Evolutionary conservation across 208 protist species (phyloP).

Genomic region (Blechomonas ayalai): DNA sequence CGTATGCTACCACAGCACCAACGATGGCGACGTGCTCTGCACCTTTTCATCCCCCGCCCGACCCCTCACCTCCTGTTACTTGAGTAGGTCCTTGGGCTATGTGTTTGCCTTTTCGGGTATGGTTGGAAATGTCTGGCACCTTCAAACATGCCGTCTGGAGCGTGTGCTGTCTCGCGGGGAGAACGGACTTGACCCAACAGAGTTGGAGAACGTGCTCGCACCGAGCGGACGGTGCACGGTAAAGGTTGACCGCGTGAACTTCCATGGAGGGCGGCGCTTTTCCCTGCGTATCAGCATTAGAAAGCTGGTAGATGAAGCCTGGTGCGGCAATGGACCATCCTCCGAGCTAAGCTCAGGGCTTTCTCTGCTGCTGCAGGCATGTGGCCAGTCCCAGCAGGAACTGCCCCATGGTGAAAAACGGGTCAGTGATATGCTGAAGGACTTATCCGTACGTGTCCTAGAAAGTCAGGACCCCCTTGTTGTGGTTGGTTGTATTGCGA

Average conservation of each 20-base stretch:
- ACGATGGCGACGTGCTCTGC: conserved; percentile 32
- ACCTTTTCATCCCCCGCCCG: conserved; percentile 44
- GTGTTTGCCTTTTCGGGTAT: conserved; percentile 36
- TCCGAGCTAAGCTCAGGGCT: conserved; percentile 5
- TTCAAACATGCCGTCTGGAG: conserved; percentile 72
- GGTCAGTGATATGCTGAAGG: conserved; percentile 10
- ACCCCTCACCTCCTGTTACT: conserved; percentile 56
- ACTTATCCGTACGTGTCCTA: conserved; percentile 8
- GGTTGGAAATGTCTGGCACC: conserved; percentile 70
- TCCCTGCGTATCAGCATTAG: conserved; percentile 11
- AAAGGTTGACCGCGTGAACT: conserved; percentile 10
- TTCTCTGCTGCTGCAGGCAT: conserved; percentile 11
- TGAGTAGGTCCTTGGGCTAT: conserved; percentile 44
- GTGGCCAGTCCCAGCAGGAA: conserved; percentile 9
- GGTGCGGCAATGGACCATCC: not conserved
- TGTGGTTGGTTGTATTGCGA: conserved; percentile 13
- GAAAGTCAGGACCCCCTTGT: conserved; percentile 10
- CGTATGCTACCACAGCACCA: conserved; percentile 46
- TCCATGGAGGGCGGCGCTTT: conserved; percentile 10
- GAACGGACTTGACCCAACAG: not conserved
- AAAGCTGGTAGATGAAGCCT: conserved; percentile 10
- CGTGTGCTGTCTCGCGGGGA: conserved; percentile 13
- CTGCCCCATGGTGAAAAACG: not conserved
- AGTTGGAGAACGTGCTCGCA: conserved; percentile 4
- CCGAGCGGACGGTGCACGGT: conserved; percentile 2